Percentiles rank a stretch among this genome's conserved stretches.
Evolutionary conservation across 2,329 filamentous ascomycete species (phyloP).

Genomic region (Venturia nashicola): DNA sequence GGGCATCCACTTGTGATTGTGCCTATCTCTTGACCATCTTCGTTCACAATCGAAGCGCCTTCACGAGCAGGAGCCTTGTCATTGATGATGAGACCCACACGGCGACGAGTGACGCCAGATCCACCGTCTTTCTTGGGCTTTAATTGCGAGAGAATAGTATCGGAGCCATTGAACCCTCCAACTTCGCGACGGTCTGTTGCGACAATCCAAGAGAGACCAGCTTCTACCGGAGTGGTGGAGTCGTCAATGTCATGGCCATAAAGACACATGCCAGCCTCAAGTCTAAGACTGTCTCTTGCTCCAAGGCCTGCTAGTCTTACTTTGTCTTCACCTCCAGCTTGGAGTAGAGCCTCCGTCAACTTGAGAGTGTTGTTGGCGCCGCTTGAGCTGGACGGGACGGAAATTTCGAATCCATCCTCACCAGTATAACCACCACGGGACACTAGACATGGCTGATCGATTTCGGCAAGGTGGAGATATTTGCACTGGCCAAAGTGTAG

Average conservation of each 20-base stretch:
- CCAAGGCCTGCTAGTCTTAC: constrained; percentile 79
- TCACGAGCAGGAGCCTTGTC: constrained; percentile 75
- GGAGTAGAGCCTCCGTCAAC: constrained; percentile 59
- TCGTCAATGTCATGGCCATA: constrained; percentile 97
- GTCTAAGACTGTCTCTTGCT: constrained; percentile 77
- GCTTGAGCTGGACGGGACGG: constrained; percentile 42
- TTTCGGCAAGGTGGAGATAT: constrained; percentile 48
- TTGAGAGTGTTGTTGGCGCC: constrained; percentile 40
- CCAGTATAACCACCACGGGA: constrained; percentile 91
- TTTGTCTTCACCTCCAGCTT: constrained; percentile 43
- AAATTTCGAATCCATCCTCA: constrained; percentile 97
- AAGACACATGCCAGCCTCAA: constrained; percentile 98
- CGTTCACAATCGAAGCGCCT: constrained; percentile 64
- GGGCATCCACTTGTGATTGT: constrained; percentile 81
- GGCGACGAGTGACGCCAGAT: constrained; percentile 53
- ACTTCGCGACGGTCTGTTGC: constrained; percentile 59
- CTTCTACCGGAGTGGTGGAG: constrained; percentile 55
- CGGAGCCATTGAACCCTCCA: constrained; percentile 75
- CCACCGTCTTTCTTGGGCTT: constrained; percentile 62
- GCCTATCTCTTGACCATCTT: constrained; percentile 57
- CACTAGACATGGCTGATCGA: constrained; percentile 51
- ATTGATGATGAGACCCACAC: constrained; percentile 71
- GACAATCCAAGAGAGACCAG: constrained; percentile 66
- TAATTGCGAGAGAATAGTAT: constrained; percentile 65
- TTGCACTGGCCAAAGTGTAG: constrained; percentile 74